Evolutionary conservation across 106 monocot genomes (phyloP), one percentile per base, ranked within the genome.

Genomic region (Gastrodia elata): DNA sequence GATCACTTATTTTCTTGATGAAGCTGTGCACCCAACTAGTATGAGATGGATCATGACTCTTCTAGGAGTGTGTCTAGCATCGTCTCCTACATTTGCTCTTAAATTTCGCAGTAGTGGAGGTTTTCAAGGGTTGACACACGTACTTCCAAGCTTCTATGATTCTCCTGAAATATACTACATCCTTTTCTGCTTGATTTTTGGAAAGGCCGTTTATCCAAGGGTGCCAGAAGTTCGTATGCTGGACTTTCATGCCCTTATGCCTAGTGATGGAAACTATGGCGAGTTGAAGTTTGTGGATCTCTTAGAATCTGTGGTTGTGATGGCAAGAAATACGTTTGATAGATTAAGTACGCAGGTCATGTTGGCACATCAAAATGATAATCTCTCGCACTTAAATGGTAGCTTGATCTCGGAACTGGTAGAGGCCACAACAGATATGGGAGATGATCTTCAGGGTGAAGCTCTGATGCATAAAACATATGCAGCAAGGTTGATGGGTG

Each of bases 31-130:
- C 75, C 93, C 98, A 42, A 98, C 98, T 15, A 98, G 91, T 78
- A 98, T 98, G 98, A 83, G 93, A 80, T 98, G 98, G 98, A 90
- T 98, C 80, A 91, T 93, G 88, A 98, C 98, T 82, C 91, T 98
- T 76, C 84, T 93, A 59, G 98, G 98, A 59, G 88, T 93, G 26
- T 87, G 91, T 75, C 98, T 98, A 71, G 74, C 91, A 77, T 98
- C 98, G 36, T 98, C 98, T 56, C 79, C 88, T 22, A 93, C 90
- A 41, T 98, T 98, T 85, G 43, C 82, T 59, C 88, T 87, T n/a
- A 93, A 85, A 82, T 98, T 98, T 43, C 90, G 87, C 8, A 76
- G 70, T 68, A 93, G 88, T 79, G 88, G 88, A 74, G 93, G 98
- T 61, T 98, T 87, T 58, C 93, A 91, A 77, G 81, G 83, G 1